phyloP scores from a whole-genome alignment of 768 basidiomycete species.

The Boletus coccyginus region DNA sequence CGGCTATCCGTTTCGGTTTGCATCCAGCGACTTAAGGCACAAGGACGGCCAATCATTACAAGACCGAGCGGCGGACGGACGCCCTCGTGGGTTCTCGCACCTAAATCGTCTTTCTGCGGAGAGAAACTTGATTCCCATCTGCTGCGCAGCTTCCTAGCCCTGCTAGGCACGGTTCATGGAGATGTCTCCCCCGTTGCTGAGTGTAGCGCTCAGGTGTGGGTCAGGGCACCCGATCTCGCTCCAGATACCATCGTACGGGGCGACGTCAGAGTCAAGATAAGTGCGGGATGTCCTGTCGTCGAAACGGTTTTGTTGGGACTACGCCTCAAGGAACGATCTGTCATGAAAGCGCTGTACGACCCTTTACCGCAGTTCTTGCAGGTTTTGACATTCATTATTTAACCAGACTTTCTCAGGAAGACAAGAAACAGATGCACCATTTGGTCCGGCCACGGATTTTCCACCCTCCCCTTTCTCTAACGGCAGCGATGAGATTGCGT shows the following conservation, averaged over 20 bases:
- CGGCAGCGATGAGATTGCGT: background rate
- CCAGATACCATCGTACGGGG: slow-evolving; percentile 11
- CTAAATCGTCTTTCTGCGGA: background rate
- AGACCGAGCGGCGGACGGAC: background rate
- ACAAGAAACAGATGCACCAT: background rate
- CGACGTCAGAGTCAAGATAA: slow-evolving; percentile 15
- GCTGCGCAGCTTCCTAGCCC: background rate
- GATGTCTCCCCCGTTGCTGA: background rate
- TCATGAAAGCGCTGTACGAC: slow-evolving; percentile 11
- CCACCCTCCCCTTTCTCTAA: background rate
- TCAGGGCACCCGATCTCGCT: slow-evolving; percentile 19
- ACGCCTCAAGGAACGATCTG: slow-evolving; percentile 21
- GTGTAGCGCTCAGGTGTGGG: slow-evolving; percentile 14
- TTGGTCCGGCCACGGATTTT: background rate
- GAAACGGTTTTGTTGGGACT: slow-evolving; percentile 7
- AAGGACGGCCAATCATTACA: background rate
- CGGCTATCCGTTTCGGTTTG: background rate
- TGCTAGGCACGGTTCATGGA: background rate
- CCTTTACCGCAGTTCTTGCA: background rate
- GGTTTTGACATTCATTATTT: background rate
- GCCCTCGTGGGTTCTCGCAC: too few relatives aligned
- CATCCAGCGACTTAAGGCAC: background rate
- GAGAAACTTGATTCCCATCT: background rate
- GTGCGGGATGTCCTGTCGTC: slow-evolving; percentile 9
- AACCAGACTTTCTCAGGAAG: slow-evolving; percentile 5